Conservation (phyloP, 345 rosid genomes). For the Clausena lansium region DNA sequence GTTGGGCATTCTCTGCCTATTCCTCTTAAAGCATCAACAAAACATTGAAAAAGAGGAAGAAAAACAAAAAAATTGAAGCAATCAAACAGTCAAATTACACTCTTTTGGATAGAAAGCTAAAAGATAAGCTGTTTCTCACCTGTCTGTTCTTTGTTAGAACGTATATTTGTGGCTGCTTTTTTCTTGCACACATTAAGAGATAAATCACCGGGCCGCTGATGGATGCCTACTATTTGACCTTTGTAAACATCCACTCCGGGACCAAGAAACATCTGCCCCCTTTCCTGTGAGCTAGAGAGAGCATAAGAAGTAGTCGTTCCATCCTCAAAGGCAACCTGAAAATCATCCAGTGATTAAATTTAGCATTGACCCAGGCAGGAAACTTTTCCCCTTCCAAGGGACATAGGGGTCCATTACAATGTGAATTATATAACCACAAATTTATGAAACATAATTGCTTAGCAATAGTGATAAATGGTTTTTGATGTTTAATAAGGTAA, state of each 20-base stretch:
- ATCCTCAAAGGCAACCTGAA: constrained; percentile 93
- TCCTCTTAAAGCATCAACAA: neutral
- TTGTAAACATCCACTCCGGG: constrained; percentile 85
- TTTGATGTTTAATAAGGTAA: neutral
- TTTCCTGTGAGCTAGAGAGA: constrained; percentile 77
- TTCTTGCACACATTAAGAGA: constrained; percentile 89
- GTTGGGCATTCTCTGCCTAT: neutral
- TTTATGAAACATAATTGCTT: neutral
- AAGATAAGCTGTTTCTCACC: constrained; percentile 36
- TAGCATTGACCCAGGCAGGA: neutral
- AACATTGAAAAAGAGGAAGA: neutral
- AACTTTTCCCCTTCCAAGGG: neutral
- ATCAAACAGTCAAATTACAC: neutral
- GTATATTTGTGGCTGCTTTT: constrained; percentile 89
- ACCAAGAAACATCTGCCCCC: constrained; percentile 89
- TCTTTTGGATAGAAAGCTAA: neutral
- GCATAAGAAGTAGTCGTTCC: constrained; percentile 91
- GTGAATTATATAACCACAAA: neutral
- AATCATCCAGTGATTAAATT: constrained; percentile 18
- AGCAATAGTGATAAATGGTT: neutral
- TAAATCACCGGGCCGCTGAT: constrained; percentile 88
- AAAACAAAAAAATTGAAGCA: neutral
- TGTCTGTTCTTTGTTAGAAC: constrained; percentile 89
- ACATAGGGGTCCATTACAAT: neutral
- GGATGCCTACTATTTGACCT: constrained; percentile 94